Base-by-base conservation (phyloP, 805 yeast genomes). In the Sporopachydermia lactativora region DNA sequence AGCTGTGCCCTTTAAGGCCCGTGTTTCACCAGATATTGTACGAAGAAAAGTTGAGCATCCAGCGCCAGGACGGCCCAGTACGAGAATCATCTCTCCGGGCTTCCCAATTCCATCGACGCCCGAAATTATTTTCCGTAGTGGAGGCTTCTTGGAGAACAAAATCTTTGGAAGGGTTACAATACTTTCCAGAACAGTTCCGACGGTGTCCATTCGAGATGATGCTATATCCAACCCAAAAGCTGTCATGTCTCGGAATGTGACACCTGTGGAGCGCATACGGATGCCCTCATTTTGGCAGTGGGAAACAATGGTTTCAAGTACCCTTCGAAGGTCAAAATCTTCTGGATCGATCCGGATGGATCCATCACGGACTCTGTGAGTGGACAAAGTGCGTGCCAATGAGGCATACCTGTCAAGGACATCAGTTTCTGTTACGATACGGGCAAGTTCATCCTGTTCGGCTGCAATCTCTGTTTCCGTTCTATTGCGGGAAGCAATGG, bases 61-160 rank as follows among this genome's bases (percentile, higher is more conserved):
- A 18, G 89, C 78, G 49, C 89, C 86, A 2, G 89, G 86, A 45
- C 80, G 70, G 41, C 82, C 84, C 28, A 77, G 57, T 4, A 80
- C 86, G 38, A 80, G 60, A 19, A 75, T 66, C 75, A 78, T 70
- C 49, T 78, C 85, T 48, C 86, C 85, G 2, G 81, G 71, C 41
- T 65, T 61, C 8, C 74, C 72, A 16, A 63, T 46, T 28, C 62
- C 72, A 51, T 55, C 54, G 47, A 57, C 14, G 17, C 59, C 48
- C 24, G 47, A 34, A 40, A 54, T 46, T 41, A 53, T 38, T 41
- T 50, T 41, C 13, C 58, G 44, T 17, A 46, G 31, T n/a, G 47
- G 41, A 15, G 41, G 39, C 16, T 39, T 36, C 5, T 44, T 41
- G 17, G 31, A 24, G n/a, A 24, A 24, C 13, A 45, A n/a, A 14